A percentile compares a stretch with the other conserved stretches of the same genome.
Evolutionary conservation across 805 yeast genomes (phyloP).

Genomic region (Lipomyces yamadae): DNA sequence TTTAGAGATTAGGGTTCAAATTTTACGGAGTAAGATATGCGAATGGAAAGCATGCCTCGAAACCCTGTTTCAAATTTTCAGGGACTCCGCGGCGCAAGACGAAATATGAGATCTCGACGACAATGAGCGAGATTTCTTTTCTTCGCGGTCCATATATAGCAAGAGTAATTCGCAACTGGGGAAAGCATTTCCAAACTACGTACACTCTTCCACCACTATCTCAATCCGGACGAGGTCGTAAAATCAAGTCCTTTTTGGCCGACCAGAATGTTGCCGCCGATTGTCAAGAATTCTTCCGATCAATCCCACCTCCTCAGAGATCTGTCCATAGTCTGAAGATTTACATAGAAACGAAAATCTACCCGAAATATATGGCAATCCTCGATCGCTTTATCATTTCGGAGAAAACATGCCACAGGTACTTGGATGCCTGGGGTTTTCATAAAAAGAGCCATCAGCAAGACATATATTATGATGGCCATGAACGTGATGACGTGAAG

Average conservation of each 20-base stretch:
- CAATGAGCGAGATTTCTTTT: neutral
- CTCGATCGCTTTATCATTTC: neutral
- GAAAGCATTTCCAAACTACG: too few relatives aligned
- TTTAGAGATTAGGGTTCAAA: too few relatives aligned
- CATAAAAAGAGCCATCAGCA: neutral
- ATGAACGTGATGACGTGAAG: neutral
- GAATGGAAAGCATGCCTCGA: too few relatives aligned
- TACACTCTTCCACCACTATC: neutral
- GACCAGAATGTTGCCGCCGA: neutral
- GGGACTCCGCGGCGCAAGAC: too few relatives aligned
- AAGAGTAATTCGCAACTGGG: too few relatives aligned
- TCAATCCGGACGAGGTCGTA: neutral
- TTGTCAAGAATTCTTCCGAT: neutral
- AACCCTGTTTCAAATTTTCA: too few relatives aligned
- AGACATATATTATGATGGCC: conserved; percentile 6
- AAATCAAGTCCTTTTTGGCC: neutral
- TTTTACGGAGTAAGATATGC: too few relatives aligned
- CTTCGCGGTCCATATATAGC: neutral
- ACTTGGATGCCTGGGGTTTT: conserved; percentile 1
- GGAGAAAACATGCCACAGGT: neutral
- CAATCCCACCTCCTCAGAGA: neutral
- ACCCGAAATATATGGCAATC: neutral
- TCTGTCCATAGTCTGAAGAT: neutral
- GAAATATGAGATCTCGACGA: conserved; percentile 2
- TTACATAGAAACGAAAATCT: neutral